Evolutionary conservation across 352 stramenopile genomes (phyloP).

Genomic region (Phytophthora quininea): DNA sequence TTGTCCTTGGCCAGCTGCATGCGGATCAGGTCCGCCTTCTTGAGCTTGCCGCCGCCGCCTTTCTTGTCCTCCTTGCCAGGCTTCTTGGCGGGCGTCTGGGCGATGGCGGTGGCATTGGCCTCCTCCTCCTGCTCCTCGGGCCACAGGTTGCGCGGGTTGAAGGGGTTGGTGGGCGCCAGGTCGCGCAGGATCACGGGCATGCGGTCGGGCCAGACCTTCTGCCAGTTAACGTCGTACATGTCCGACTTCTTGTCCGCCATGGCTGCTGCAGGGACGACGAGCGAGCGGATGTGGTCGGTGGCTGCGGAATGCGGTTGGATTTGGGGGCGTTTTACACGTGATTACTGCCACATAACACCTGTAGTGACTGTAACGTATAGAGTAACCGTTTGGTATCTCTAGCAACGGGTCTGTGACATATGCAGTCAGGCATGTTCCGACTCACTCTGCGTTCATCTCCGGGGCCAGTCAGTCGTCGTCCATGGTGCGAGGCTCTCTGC

Average conservation of each 20-base stretch:
- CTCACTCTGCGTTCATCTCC: too few relatives aligned
- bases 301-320: not conserved
- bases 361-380: too few relatives aligned
- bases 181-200: slow-evolving; percentile 90
- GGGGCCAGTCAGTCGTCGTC: slow-evolving; percentile 1
- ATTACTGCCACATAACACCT: too few relatives aligned
- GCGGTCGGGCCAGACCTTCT: slow-evolving; percentile 89
- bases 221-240: slow-evolving; percentile 89
- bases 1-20: slow-evolving; percentile 89
- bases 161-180: slow-evolving; percentile 83
- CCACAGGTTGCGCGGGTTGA: slow-evolving; percentile 88
- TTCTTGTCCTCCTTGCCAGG: slow-evolving; percentile 52
- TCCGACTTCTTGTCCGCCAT: slow-evolving; percentile 79
- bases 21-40: slow-evolving; percentile 88
- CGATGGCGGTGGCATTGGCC: slow-evolving; percentile 17
- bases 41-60: slow-evolving; percentile 58
- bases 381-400: too few relatives aligned
- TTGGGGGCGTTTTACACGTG: not conserved
- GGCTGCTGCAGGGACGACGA: not conserved
- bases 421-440: too few relatives aligned
- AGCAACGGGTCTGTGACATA: too few relatives aligned
- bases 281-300: too few relatives aligned
- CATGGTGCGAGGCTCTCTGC: slow-evolving; percentile 12
- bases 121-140: slow-evolving; percentile 76
- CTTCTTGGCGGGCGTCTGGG: slow-evolving; percentile 28